A percentile compares a stretch with the other conserved stretches of the same genome.
Evolutionary conservation across 768 basidiomycete genomes (phyloP).

Genomic region (Chalciporus pseudorubinellus): DNA sequence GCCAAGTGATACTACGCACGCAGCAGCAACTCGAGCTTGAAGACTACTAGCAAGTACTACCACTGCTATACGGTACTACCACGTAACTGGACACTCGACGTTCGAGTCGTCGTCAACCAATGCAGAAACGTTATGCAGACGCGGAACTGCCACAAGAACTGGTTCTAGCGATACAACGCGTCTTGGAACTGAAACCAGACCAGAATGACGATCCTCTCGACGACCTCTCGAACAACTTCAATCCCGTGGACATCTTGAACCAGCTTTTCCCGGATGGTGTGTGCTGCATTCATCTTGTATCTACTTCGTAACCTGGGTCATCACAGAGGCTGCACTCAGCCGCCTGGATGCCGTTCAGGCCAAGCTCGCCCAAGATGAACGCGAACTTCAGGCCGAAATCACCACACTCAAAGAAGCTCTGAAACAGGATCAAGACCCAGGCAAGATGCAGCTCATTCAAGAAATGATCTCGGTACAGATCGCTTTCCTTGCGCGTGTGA

Average conservation of each 20-base stretch:
- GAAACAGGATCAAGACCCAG: conserved; percentile 77
- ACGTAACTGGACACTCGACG: background rate
- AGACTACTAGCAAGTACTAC: too few species aligned
- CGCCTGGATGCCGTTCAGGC: conserved; percentile 71
- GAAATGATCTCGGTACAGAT: conserved; percentile 87
- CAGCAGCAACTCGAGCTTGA: too few species aligned
- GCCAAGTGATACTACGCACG: too few species aligned
- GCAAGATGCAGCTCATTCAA: conserved; percentile 86
- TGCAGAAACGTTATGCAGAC: conserved; percentile 22
- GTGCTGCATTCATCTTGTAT: conserved; percentile 18
- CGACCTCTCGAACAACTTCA: conserved; percentile 55
- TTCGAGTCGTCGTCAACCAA: conserved; percentile 2
- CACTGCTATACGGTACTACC: background rate
- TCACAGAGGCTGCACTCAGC: conserved; percentile 69
- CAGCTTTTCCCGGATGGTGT: conserved; percentile 78
- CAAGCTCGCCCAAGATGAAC: conserved; percentile 65
- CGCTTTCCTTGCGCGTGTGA: background rate
- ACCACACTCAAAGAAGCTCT: conserved; percentile 64
- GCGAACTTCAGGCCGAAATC: conserved; percentile 70
- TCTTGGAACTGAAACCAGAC: conserved; percentile 52
- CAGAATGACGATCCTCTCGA: conserved; percentile 55
- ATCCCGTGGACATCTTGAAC: conserved; percentile 50
- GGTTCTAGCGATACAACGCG: conserved; percentile 65
- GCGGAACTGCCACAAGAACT: conserved; percentile 66
- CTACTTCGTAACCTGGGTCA: background rate